Conservation (phyloP, 192 early-diverging fungal species). For the Coemansia sp. region DNA sequence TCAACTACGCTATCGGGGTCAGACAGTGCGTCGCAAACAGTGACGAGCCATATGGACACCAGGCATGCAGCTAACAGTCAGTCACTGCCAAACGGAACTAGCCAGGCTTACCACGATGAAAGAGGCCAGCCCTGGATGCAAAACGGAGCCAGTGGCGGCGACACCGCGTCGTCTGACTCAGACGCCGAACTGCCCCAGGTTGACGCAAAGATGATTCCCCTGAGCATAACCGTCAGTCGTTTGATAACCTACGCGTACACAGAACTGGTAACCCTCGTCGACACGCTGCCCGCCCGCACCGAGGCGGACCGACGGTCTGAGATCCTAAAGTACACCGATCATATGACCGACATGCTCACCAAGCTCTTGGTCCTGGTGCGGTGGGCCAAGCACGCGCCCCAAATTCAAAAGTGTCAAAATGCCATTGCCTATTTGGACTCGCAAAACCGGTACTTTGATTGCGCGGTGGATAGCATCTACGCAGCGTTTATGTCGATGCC, state of each 20-base stretch:
- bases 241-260: slow-evolving; percentile 65
- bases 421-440: slow-evolving; percentile 62
- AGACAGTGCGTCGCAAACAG: slow-evolving; percentile 16
- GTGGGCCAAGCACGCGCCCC: slow-evolving; percentile 69
- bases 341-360: slow-evolving; percentile 63
- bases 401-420: slow-evolving; percentile 71
- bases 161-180: slow-evolving; percentile 5
- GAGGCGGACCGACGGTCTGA: slow-evolving; percentile 60
- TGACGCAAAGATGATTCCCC: slow-evolving; percentile 62
- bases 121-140: not conserved
- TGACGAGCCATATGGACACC: not conserved
- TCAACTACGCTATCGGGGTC: slow-evolving; percentile 15
- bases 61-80: not conserved
- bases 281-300: slow-evolving; percentile 62
- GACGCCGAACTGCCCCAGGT: slow-evolving; percentile 57
- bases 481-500: slow-evolving; percentile 55
- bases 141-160: slow-evolving; percentile 5
- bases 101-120: not conserved
- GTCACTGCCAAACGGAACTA: slow-evolving; percentile 1
- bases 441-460: slow-evolving; percentile 62
- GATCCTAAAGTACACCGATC: slow-evolving; percentile 64
- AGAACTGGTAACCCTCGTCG: slow-evolving; percentile 65
- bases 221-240: slow-evolving; percentile 61
- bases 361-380: slow-evolving; percentile 75
- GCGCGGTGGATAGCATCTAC: slow-evolving; percentile 63